Evolutionary conservation across 176 grass and related monocot species (phyloP), one percentile per base, ranked within the genome.

Genomic region (Luzula sylvatica): DNA sequence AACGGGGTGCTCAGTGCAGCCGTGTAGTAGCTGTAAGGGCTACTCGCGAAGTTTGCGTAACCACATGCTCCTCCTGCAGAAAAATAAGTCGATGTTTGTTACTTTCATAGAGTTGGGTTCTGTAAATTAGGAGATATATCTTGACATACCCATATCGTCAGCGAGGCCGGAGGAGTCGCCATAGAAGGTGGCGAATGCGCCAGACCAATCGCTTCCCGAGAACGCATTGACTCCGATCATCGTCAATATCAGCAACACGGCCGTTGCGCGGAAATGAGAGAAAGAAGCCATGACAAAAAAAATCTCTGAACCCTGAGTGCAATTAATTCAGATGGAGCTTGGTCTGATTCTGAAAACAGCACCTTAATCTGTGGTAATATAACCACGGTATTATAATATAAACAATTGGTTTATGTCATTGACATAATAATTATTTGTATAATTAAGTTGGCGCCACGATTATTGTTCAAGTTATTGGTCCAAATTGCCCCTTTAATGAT

Each of bases 171-270:
- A 55, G 1, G 52, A 18, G 12, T 75, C 79, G 24, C 88, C 88
- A 58, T 94, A 94, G 79, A 94, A 94, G 0, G 88, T 94, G 12
- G 72, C 83, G 59, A 23, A 29, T 20, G 60, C 83, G 6, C 46
- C 0, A 3, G 15, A 1, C 87, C 87, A 94, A 5, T 38, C 48
- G 0, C 30, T 23, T 3, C 8, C 7, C 50, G 3, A 0, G 56
- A 67, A 94, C 1, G 32, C 52, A 8, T 49, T 23, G 12, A 52
- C 20, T 3, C 56, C 15, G 11, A 5, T 11, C 0, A 18, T 4
- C 50, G 40, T 50, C 24, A 53, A 0, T 35, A 35, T 53, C 5
- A 46, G 29, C 18, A 67, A 0, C 7, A 23, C 20, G 2, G 58
- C 41, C 11, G 47, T 20, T 25, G 20, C 12, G 15, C 16, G 15